Conservation (phyloP, 2,329 filamentous ascomycete genomes). For the Penicillium sp. region DNA sequence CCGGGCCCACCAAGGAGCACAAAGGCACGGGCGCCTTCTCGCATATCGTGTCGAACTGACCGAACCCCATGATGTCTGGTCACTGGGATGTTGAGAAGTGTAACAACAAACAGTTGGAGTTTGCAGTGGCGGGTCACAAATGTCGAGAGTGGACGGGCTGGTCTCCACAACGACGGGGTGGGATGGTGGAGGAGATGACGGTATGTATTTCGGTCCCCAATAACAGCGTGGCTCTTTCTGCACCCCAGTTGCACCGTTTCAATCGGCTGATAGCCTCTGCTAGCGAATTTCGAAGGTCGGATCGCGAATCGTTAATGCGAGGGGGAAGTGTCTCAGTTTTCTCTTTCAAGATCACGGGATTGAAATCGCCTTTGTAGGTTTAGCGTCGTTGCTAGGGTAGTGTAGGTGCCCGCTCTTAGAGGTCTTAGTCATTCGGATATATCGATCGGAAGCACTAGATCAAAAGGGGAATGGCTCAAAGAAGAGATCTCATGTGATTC, state of each 20-base stretch:
- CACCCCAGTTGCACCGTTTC: background rate
- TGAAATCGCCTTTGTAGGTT: conserved; percentile 22
- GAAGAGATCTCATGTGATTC: conserved; percentile 8
- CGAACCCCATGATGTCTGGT: conserved; percentile 73
- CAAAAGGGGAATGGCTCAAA: conserved; percentile 6
- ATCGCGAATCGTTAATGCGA: conserved; percentile 13
- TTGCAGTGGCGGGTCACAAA: conserved; percentile 27
- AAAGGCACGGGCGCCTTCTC: conserved; percentile 79
- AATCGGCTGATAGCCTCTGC: background rate
- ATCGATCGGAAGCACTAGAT: conserved; percentile 12
- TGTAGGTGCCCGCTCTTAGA: no score
- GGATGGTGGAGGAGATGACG: conserved; percentile 26
- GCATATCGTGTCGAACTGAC: conserved; percentile 87
- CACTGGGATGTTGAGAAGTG: conserved; percentile 12
- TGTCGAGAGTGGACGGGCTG: conserved; percentile 19
- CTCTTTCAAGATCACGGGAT: conserved; percentile 28
- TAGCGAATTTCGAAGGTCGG: background rate
- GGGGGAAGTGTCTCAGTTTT: conserved; percentile 17
- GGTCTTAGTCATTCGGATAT: conserved; percentile 1
- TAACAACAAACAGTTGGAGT: conserved; percentile 19
- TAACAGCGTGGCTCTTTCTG: conserved; percentile 7
- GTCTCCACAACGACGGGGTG: conserved; percentile 38
- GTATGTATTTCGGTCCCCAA: conserved; percentile 1
- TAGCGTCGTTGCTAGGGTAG: conserved; percentile 17
- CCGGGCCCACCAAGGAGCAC: conserved; percentile 77